A percentile compares a stretch with the other conserved stretches of the same genome.
Evolutionary conservation across 2,329 filamentous ascomycete species (phyloP).

Genomic region (Pyrenophora tritici-repentis): DNA sequence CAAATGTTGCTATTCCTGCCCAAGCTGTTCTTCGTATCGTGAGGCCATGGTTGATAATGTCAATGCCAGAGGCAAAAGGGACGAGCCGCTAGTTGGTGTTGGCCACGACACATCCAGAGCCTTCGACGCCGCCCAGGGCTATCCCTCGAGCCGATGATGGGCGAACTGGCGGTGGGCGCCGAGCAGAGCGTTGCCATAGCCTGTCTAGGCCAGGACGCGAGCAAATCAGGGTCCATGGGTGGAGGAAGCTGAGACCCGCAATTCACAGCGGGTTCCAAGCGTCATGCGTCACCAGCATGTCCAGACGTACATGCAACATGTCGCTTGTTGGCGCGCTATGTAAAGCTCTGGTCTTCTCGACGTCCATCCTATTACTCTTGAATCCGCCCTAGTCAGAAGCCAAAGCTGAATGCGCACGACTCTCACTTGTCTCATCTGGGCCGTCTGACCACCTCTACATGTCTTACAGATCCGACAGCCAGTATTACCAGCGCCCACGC

Average conservation of each 20-base stretch:
- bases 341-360: slow-evolving; percentile 7
- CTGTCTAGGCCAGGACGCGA: slow-evolving; percentile 6
- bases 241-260: slow-evolving; percentile 12
- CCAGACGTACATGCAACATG: slow-evolving; percentile 13
- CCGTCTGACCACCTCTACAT: slow-evolving; percentile 23
- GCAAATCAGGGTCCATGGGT: slow-evolving; percentile 10
- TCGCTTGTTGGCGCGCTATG: slow-evolving; percentile 11
- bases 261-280: slow-evolving; percentile 5
- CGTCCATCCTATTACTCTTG: slow-evolving; percentile 1
- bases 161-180: slow-evolving; percentile 17
- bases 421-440: slow-evolving; percentile 13
- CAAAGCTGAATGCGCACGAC: slow-evolving; percentile 4
- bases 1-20: slow-evolving; percentile 1
- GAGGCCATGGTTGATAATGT: background rate
- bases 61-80: background rate
- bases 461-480: slow-evolving; percentile 37
- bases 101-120: background rate
- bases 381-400: slow-evolving; percentile 7
- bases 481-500: slow-evolving; percentile 25
- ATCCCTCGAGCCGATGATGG: slow-evolving; percentile 1
- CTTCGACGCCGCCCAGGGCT: background rate
- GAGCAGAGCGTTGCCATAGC: background rate
- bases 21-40: too few relatives aligned
- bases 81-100: too few relatives aligned
- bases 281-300: slow-evolving; percentile 19